Evolutionary conservation across 169 alveolate species (phyloP).

Genomic region (Theileria sp.): DNA sequence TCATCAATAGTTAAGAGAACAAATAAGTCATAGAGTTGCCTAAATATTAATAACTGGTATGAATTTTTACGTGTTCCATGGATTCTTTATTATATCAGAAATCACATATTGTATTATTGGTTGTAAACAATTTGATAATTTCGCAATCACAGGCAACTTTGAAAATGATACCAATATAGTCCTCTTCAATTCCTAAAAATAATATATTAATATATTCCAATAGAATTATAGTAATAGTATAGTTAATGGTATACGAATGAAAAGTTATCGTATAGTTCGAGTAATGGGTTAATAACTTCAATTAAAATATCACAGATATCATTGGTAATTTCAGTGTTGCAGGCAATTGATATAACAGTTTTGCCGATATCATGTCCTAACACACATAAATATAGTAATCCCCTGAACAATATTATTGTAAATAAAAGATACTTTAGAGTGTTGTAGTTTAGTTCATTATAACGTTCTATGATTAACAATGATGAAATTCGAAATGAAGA

Average conservation of each 20-base stretch:
- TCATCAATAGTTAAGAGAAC: conserved; percentile 40
- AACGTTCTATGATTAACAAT: conserved; percentile 32
- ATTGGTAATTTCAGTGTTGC: conserved; percentile 19
- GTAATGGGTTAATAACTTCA: conserved; percentile 42
- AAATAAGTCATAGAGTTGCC: conserved; percentile 24
- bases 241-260: conserved; percentile 16
- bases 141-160: conserved; percentile 20
- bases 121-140: conserved; percentile 57
- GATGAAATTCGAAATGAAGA: conserved; percentile 31
- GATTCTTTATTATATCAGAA: conserved; percentile 35
- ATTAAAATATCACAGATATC: conserved; percentile 23
- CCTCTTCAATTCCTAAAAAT: conserved; percentile 33
- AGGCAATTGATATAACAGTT: conserved; percentile 36
- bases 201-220: not conserved
- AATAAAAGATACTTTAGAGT: conserved; percentile 27
- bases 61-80: conserved; percentile 46
- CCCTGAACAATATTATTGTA: conserved; percentile 3
- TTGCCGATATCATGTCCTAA: conserved; percentile 50
- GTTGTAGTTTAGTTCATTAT: conserved; percentile 25
- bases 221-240: too few species aligned
- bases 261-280: conserved; percentile 33
- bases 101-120: conserved; percentile 50
- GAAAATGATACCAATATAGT: conserved; percentile 42
- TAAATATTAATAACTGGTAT: not conserved
- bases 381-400: conserved; percentile 43